Percentiles rank a stretch among this genome's conserved stretches.
Evolutionary conservation across 2,329 filamentous ascomycete genomes (phyloP).

Genomic region (Aspergillus calidoustus): DNA sequence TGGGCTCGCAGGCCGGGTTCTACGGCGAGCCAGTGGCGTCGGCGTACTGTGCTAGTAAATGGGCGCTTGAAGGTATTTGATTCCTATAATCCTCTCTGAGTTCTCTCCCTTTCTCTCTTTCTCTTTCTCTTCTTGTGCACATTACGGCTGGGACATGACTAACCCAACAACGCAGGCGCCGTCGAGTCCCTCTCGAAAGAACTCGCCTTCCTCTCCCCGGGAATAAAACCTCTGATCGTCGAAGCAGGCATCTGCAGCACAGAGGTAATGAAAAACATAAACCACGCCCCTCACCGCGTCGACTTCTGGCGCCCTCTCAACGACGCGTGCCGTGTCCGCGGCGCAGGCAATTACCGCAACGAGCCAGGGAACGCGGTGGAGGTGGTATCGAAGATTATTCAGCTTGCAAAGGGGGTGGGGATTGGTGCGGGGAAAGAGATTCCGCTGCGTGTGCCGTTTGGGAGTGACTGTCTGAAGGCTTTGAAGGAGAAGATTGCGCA

Average conservation of each 20-base stretch:
- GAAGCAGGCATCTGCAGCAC: constrained; percentile 3
- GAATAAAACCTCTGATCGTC: constrained; percentile 7
- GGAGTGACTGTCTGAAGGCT: neutral
- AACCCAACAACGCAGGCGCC: neutral
- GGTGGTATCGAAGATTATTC: neutral
- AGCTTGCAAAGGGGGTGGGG: neutral
- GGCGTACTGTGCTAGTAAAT: constrained; percentile 1
- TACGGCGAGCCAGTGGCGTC: neutral
- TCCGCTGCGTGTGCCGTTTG: neutral
- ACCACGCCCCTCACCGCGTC: neutral
- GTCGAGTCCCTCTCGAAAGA: constrained; percentile 3
- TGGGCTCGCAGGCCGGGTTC: constrained; percentile 1
- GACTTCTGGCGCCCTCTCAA: neutral
- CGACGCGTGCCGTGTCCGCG: neutral
- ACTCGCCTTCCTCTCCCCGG: constrained; percentile 8
- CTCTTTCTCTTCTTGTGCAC: too few species aligned
- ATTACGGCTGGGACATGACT: too few species aligned
- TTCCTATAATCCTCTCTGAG: too few species aligned
- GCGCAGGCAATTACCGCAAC: neutral
- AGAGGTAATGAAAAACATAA: neutral
- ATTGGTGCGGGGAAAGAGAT: neutral
- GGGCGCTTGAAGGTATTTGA: neutral
- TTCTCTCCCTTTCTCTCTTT: too few species aligned
- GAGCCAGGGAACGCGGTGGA: neutral
- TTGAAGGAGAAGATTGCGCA: neutral